A percentile compares a stretch with the other conserved stretches of the same genome.
These are phyloP conservation scores for Brettanomyces bruxellensis DNA, from an alignment of 805 yeast genomes.

Conservation along the genomic window DNA sequence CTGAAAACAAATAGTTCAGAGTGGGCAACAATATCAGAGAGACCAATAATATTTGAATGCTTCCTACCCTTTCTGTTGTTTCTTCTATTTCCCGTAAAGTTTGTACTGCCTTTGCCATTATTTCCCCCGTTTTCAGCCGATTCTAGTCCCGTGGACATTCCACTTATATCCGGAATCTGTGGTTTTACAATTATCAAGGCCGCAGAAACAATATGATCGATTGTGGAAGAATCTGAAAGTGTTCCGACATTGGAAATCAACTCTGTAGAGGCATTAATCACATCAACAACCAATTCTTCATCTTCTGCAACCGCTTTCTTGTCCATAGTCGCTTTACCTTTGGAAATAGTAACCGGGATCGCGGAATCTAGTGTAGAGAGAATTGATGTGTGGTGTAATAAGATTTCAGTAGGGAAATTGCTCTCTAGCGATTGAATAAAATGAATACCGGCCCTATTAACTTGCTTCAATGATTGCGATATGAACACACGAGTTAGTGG, in stretches of 20 bases:
- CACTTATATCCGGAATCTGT: conserved; percentile 17
- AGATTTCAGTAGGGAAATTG: conserved; percentile 27
- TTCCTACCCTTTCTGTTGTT: conserved; percentile 18
- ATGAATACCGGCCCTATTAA: conserved; percentile 37
- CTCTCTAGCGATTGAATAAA: conserved; percentile 30
- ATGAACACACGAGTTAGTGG: conserved; percentile 36
- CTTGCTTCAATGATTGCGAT: conserved; percentile 30
- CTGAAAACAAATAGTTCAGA: conserved; percentile 41
- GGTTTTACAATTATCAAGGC: conserved; percentile 39
- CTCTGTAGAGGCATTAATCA: conserved; percentile 19
- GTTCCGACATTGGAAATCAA: conserved; percentile 17
- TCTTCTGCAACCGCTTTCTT: conserved; percentile 21
- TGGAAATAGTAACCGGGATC: conserved; percentile 41
- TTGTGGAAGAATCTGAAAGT: conserved; percentile 38
- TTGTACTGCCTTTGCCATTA: background rate
- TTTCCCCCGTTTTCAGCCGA: background rate
- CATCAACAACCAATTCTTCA: conserved; percentile 22
- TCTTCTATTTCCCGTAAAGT: conserved; percentile 2
- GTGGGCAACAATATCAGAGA: conserved; percentile 64
- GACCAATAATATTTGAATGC: conserved; percentile 37
- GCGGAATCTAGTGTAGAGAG: conserved; percentile 47
- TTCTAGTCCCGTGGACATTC: conserved; percentile 2
- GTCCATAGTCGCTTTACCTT: conserved; percentile 32
- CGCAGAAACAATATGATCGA: conserved; percentile 51
- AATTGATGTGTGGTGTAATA: conserved; percentile 41